Evolutionary conservation across 1,284 basidiomycete species (phyloP), one percentile per base, ranked within the genome.

Genomic region (Melampsora larici-populina): DNA sequence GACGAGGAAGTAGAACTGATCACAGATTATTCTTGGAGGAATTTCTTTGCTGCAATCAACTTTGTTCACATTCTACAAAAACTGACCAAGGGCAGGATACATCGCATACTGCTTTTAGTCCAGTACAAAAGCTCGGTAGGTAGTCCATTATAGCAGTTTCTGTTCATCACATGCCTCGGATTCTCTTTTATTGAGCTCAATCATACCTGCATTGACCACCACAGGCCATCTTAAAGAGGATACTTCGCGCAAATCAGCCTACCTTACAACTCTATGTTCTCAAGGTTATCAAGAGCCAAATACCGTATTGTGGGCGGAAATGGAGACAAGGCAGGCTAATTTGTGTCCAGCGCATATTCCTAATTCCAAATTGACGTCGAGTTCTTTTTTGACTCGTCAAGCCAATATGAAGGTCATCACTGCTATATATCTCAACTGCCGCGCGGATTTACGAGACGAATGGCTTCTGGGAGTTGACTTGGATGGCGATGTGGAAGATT

Each of bases 361-460:
- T 9, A 2, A 18, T 24, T 43, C 2, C 18, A 26, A 24, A 60
- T 69, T 49, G 21, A 33, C 13, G 15, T 33, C 43, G 51, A 29
- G 24, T 33, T 48, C 63, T 9, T 33, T 33, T 31, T 18, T 33
- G 31, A 29, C 63, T 65, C 13, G 24, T 51, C 46, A 36, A 76
- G 73, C 73, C 33, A 99, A 99, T 84, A 99, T 99, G 97, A 97
- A 98, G 85, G 92, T 98, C 79, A 99, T 99, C 82, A 99, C 97
- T 4, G 91, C 93, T 40, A 98, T 99, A 80, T 99, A 99, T 84
- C 87, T 99, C 79, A 97, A 97, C 82, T 98, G 95, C 83, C 88
- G 96, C 72, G 96, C 97, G 13, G 94, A 97, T 82, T 87, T 99
- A 70, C 89, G 96, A 51, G 97, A 99, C 84, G 97, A 99, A 83